phyloP scores from a whole-genome alignment of 2,329 filamentous ascomycete genomes.

The Colletotrichum sidae region DNA sequence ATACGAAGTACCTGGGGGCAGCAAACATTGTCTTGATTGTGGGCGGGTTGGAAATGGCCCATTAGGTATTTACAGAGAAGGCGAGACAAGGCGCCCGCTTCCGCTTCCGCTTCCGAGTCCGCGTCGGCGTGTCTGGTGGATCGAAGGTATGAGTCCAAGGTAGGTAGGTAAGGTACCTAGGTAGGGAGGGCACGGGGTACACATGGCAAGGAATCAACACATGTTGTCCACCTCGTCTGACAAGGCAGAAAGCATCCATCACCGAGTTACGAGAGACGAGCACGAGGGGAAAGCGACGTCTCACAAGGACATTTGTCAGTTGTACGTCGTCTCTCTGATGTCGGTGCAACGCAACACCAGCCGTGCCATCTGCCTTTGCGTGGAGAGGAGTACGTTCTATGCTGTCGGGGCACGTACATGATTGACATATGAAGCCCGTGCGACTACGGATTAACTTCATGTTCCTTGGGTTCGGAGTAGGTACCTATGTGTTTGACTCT shows the following conservation, averaged over 20 bases:
- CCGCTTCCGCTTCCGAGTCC: slow-evolving; percentile 1
- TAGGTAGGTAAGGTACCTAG: no score
- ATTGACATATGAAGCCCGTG: no score
- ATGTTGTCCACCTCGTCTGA: not conserved
- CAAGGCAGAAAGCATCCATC: slow-evolving; percentile 6
- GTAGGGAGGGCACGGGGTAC: no score
- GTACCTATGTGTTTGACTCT: no score
- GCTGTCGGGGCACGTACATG: no score
- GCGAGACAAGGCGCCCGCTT: slow-evolving; percentile 21
- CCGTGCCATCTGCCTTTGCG: not conserved
- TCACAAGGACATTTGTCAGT: slow-evolving; percentile 22
- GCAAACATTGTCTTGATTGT: slow-evolving; percentile 6
- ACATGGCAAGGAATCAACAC: no score
- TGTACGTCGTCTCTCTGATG: not conserved
- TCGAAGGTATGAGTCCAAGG: no score
- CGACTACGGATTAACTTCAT: no score
- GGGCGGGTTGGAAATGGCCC: not conserved
- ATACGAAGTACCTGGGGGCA: not conserved
- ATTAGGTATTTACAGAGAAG: slow-evolving; percentile 2
- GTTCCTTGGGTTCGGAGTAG: no score
- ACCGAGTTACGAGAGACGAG: slow-evolving; percentile 11
- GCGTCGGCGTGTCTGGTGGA: slow-evolving; percentile 13
- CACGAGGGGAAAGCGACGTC: slow-evolving; percentile 27
- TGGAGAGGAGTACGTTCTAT: no score
- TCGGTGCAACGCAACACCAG: slow-evolving; percentile 26